These are phyloP conservation scores for Laburnicola sp. DNA, from an alignment of 2,329 filamentous ascomycete genomes.

Conservation along the genomic window DNA sequence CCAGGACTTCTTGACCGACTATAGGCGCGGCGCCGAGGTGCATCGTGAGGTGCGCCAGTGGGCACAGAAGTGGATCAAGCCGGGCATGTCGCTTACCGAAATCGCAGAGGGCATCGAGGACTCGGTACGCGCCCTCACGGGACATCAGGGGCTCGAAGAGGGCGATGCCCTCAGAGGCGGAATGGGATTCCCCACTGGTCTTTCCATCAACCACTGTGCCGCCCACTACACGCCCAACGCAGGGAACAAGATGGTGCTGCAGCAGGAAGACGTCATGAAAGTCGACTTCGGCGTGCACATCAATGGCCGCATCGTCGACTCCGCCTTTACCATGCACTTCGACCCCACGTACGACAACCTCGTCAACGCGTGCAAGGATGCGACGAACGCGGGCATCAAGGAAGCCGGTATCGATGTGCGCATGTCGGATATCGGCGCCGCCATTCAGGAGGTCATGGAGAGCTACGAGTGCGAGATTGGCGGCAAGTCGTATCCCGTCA, in stretches of 20 bases:
- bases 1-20: conserved; percentile 77
- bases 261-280: conserved; percentile 70
- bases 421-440: conserved; percentile 79
- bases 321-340: conserved; percentile 70
- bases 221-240: conserved; percentile 88
- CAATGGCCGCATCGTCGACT: conserved; percentile 72
- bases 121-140: conserved; percentile 72
- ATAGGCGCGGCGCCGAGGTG: conserved; percentile 83
- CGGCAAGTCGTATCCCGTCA: conserved; percentile 76
- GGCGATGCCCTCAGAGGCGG: conserved; percentile 78
- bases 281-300: conserved; percentile 73
- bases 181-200: conserved; percentile 83
- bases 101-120: conserved; percentile 89
- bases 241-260: conserved; percentile 74
- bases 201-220: conserved; percentile 82
- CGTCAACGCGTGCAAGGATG: conserved; percentile 66
- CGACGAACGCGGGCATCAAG: conserved; percentile 74
- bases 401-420: conserved; percentile 92
- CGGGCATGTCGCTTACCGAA: conserved; percentile 76
- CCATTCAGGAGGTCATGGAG: conserved; percentile 91
- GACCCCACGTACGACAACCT: conserved; percentile 71
- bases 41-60: conserved; percentile 85
- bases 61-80: conserved; percentile 78
- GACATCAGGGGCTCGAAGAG: conserved; percentile 74
- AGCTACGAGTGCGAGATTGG: conserved; percentile 86